Evolutionary conservation across 306 rosid genomes (phyloP), one percentile per base, ranked within the genome.

Genomic region (Rosa chinensis): DNA sequence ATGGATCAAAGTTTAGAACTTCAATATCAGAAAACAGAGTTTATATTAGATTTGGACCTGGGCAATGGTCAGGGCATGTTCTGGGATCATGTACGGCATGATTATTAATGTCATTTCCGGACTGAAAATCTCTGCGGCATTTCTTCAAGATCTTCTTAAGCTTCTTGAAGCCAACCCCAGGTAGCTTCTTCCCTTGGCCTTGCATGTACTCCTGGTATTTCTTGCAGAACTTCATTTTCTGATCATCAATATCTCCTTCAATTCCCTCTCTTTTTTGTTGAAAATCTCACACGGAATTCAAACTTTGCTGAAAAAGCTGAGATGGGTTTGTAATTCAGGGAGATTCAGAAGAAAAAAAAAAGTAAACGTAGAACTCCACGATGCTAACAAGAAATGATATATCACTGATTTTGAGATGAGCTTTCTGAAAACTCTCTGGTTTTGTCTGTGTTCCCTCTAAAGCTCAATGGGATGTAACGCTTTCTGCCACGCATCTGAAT

Each of bases 201-300:
- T 89, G 91, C 94, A 93, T 86, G 91, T 89, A 95, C 73, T 91
- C 86, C 70, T 88, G 92, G 80, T 95, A 95, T 82, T 76, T 90
- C 89, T 95, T 95, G 87, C 99, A 93, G 87, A 95, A 95, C 84
- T 95, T 95, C 99, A 95, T 95, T 50, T 83, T 86, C 17, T 1
- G 28, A 67, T 72, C 70, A 58, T 61, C 17, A 72, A 45, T 40
- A 81, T 67, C 72, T 40, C 73, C 61, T 75, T 8, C 6, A 61
- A 37, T 42, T 44, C 52, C 72, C 5, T 70, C 7, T 47, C 39
- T 44, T 18, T 48, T 28, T 9, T 52, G 20, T 9, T 52, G 20
- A 8, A 52, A 78, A 21, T 10, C 63, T 43, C 37, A 11, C 52
- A 43, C 53, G 21, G 2, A 21, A 39, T 20, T 7, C 23, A 17